Percentiles rank a stretch among this genome's conserved stretches.
Evolutionary conservation across 352 stramenopile genomes (phyloP).

Genomic region (Phytophthora cactorum): DNA sequence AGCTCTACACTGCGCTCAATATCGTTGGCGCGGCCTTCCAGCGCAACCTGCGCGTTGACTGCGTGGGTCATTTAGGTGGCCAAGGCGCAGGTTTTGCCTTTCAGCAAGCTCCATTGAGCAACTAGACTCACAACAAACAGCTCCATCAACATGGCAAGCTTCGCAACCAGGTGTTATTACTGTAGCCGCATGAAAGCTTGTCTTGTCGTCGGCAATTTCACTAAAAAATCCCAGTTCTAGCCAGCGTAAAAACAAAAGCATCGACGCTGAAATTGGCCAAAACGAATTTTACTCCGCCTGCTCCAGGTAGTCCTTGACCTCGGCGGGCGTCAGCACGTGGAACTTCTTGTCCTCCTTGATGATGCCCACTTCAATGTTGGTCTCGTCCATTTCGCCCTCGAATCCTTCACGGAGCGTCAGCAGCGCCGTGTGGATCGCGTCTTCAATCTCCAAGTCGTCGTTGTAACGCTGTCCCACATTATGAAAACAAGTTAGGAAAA

Average conservation of each 20-base stretch:
- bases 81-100: slow-evolving; percentile 60
- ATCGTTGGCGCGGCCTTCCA: slow-evolving; percentile 66
- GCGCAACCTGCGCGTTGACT: slow-evolving; percentile 69
- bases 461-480: slow-evolving; percentile 73
- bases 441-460: slow-evolving; percentile 99
- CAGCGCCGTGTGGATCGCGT: slow-evolving; percentile 99
- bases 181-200: slow-evolving; percentile 17
- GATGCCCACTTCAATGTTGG: slow-evolving; percentile 99
- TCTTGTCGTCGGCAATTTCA: neutral
- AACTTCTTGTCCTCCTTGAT: slow-evolving; percentile 98
- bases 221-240: slow-evolving; percentile 5
- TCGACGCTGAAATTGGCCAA: slow-evolving; percentile 13
- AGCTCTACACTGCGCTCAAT: slow-evolving; percentile 71
- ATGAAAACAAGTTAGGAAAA: slow-evolving; percentile 7
- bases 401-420: slow-evolving; percentile 99
- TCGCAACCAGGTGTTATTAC: slow-evolving; percentile 27
- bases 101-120: slow-evolving; percentile 44
- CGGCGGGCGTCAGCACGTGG: slow-evolving; percentile 94
- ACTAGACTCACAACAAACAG: slow-evolving; percentile 19
- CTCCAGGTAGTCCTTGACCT: slow-evolving; percentile 99
- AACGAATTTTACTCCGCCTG: slow-evolving; percentile 94
- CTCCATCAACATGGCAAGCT: slow-evolving; percentile 14
- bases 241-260: slow-evolving; percentile 22
- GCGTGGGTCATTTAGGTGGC: slow-evolving; percentile 78
- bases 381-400: slow-evolving; percentile 97